Conservation (phyloP, 352 stramenopile species). For the Pythium sukuiense region DNA sequence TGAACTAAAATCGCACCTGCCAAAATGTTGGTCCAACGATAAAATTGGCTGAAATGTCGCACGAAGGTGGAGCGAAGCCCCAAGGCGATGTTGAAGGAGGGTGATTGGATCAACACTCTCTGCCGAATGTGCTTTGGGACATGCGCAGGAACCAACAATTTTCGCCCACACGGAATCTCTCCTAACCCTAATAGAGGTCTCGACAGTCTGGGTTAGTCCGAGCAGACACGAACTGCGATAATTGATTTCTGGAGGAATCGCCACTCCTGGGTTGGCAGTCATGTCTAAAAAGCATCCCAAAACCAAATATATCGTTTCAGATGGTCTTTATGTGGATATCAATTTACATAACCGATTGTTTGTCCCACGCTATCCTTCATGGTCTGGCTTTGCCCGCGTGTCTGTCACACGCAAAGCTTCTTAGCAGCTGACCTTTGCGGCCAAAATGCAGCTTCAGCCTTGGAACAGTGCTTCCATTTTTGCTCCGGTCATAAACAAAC, state of each 20-base stretch:
- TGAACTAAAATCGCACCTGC: neutral
- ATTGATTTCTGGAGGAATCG: neutral
- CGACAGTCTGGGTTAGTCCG: slow-evolving; percentile 11
- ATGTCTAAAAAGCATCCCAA: neutral
- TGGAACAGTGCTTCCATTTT: neutral
- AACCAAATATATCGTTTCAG: neutral
- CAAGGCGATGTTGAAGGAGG: slow-evolving; percentile 29
- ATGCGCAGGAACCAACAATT: neutral
- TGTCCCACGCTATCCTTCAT: neutral
- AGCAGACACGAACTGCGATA: neutral
- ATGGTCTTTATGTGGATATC: neutral
- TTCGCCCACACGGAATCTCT: neutral
- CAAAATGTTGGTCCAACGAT: slow-evolving; percentile 25
- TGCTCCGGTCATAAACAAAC: too few species aligned
- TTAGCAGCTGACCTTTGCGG: neutral
- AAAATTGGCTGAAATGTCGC: slow-evolving; percentile 19
- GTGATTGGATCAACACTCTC: slow-evolving; percentile 26
- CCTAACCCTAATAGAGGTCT: slow-evolving; percentile 24
- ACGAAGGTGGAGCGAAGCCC: slow-evolving; percentile 21
- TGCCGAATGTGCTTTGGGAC: neutral
- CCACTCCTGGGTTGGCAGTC: neutral
- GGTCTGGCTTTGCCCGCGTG: neutral
- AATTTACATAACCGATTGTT: neutral
- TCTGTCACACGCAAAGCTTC: neutral
- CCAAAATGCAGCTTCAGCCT: neutral